phyloP scores from a whole-genome alignment of 768 basidiomycete species.

The Lactarius hengduanensis region DNA sequence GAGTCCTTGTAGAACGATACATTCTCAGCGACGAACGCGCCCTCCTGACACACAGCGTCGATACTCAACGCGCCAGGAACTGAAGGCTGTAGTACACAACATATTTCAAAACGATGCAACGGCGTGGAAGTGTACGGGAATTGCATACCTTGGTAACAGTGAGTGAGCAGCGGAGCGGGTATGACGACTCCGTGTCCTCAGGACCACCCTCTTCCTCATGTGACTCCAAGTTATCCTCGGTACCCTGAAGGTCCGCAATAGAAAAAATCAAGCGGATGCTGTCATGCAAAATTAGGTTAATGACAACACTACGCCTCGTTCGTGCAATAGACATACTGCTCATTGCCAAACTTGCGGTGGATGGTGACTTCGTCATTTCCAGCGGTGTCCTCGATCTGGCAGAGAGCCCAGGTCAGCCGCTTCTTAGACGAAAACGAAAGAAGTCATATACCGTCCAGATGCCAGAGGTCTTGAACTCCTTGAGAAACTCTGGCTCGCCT shows the following conservation, averaged over 20 bases:
- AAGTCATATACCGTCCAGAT: conserved; percentile 68
- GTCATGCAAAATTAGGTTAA: neutral
- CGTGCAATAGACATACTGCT: conserved; percentile 56
- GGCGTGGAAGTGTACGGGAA: neutral
- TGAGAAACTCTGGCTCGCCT: conserved; percentile 71
- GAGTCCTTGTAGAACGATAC: conserved; percentile 80
- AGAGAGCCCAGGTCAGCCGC: neutral
- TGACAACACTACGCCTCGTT: no score
- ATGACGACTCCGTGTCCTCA: conserved; percentile 41
- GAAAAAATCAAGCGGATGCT: conserved; percentile 92
- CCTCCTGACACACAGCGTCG: conserved; percentile 77
- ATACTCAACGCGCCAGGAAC: conserved; percentile 69
- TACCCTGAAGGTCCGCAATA: conserved; percentile 76
- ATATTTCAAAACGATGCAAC: conserved; percentile 17
- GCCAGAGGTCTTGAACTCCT: conserved; percentile 66
- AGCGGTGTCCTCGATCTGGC: conserved; percentile 63
- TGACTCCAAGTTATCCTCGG: conserved; percentile 40
- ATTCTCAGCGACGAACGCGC: conserved; percentile 83
- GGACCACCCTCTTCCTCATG: conserved; percentile 42
- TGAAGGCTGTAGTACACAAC: conserved; percentile 39
- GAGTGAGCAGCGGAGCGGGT: conserved; percentile 77
- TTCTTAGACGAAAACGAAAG: neutral
- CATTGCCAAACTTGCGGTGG: conserved; percentile 85
- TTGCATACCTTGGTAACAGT: conserved; percentile 76
- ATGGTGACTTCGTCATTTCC: conserved; percentile 83